Conservation (phyloP, 208 protist species). For the Wallacemonas sp. region DNA sequence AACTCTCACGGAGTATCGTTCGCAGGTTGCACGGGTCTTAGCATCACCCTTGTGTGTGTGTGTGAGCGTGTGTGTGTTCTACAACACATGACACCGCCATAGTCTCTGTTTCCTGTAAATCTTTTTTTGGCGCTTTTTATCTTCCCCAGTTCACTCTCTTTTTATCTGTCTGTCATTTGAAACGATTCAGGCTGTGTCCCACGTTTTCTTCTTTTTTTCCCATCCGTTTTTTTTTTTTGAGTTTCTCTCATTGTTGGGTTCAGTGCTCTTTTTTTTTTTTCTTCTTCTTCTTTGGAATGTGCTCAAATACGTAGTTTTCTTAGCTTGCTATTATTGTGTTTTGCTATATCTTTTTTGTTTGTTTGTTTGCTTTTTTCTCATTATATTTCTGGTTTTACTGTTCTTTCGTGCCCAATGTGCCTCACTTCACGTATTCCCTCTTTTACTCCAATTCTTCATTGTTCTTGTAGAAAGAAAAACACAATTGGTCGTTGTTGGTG, state of each 20-base stretch:
- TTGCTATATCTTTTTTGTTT: conserved; percentile 3
- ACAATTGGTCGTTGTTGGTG: too few relatives aligned
- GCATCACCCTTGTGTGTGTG: too few relatives aligned
- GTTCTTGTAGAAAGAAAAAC: too few relatives aligned
- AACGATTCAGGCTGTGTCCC: conserved; percentile 22
- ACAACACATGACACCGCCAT: too few relatives aligned
- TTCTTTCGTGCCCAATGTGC: background rate
- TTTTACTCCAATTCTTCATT: background rate
- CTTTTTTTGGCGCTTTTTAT: too few relatives aligned
- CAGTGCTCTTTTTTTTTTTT: conserved; percentile 2
- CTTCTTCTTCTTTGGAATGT: background rate
- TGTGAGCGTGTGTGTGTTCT: too few relatives aligned
- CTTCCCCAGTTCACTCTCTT: too few relatives aligned
- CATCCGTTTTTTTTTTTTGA: conserved; percentile 1
- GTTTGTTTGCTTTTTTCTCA: conserved; percentile 2
- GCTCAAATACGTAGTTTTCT: too few relatives aligned
- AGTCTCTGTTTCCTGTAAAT: too few relatives aligned
- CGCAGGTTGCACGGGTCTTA: too few relatives aligned
- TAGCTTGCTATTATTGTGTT: background rate
- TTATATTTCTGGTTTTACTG: background rate
- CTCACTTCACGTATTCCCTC: background rate
- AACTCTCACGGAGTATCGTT: too few relatives aligned
- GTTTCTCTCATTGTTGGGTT: background rate
- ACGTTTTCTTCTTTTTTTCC: conserved; percentile 16
- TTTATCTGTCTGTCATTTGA: too few relatives aligned